phyloP scores from a whole-genome alignment of 176 grass and related monocot genomes.

The Musa troglodytarum region DNA sequence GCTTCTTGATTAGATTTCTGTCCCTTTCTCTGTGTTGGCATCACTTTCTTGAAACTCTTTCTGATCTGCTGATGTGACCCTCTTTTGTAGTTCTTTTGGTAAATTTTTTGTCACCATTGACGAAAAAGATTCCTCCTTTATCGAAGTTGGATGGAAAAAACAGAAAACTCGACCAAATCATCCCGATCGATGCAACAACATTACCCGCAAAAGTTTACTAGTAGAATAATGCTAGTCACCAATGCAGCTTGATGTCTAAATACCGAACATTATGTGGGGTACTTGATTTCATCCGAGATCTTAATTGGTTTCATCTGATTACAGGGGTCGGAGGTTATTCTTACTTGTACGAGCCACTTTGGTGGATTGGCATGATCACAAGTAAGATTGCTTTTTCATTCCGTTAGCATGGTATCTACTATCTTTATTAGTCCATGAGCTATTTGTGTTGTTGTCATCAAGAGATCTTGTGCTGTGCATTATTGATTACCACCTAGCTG shows the following conservation, averaged over 20 bases:
- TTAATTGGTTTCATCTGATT: constrained; percentile 15
- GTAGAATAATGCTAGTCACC: not conserved
- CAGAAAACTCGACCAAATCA: too few species aligned
- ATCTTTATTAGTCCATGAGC: constrained; percentile 2
- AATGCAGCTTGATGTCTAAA: not conserved
- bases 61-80: too few species aligned
- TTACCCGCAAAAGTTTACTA: not conserved
- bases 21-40: not conserved
- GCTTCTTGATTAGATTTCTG: not conserved
- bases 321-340: constrained; percentile 81
- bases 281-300: not conserved
- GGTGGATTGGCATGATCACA: constrained; percentile 88
- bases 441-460: constrained; percentile 7
- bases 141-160: too few species aligned
- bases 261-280: not conserved
- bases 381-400: constrained; percentile 43
- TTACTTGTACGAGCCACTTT: constrained; percentile 74
- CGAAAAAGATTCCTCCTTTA: too few species aligned
- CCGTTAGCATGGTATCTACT: constrained; percentile 10
- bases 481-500: not conserved
- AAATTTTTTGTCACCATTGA: too few species aligned
- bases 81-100: too few species aligned
- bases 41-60: too few species aligned
- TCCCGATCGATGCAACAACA: too few species aligned
- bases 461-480: not conserved